Base-by-base conservation (phyloP, 768 basidiomycete species). In the Suillus weaverae region DNA sequence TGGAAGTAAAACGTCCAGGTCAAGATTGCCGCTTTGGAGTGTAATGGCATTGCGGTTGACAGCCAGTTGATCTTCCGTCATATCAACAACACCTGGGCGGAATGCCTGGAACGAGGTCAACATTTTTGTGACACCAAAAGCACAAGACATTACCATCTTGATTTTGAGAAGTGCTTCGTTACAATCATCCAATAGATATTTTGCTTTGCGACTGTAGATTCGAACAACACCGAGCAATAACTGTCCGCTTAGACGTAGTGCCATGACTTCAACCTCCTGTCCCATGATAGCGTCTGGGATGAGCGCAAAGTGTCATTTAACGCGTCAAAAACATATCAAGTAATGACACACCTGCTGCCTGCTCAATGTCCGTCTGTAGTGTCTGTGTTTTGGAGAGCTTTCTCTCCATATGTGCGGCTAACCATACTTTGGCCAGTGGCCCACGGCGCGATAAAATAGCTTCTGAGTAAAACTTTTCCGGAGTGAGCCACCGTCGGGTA, bases 361-460 rank as follows among this genome's bases (percentile, higher is more conserved):
- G 88, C 69, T 91, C 94, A 61, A 99, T 97, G 77, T 97, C 94
- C 0, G 96, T 96, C 73, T 95, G 92, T 2, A 97, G 80, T 1
- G 97, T 95, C 76, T 97, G 94, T 33, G 90, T 89, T 79, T 99
- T 99, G 70, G 93, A 95, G 72, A 99, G 88, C 81, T 98, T 98
- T 72, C 94, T 88, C 78, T 98, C 95, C 89, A 97, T 95, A 83
- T 98, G 97, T 2, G 97, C 97, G 48, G 97, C 96, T 62, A 99
- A 90, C 97, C 97, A 99, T 82, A 99, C 95, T 81, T 90, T 94
- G 41, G 95, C 97, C 44, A 99, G 83, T 4, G 97, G 94, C 51
- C 97, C 96, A 63, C 94, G 90, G 70, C 95, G 90, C 54, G 94
- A 94, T 69, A 97, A 85, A 77, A 99, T 94, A 41, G 94, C 89